Base-by-base conservation (phyloP, 2,329 filamentous ascomycete species). In the Diaporthe ilicicola region DNA sequence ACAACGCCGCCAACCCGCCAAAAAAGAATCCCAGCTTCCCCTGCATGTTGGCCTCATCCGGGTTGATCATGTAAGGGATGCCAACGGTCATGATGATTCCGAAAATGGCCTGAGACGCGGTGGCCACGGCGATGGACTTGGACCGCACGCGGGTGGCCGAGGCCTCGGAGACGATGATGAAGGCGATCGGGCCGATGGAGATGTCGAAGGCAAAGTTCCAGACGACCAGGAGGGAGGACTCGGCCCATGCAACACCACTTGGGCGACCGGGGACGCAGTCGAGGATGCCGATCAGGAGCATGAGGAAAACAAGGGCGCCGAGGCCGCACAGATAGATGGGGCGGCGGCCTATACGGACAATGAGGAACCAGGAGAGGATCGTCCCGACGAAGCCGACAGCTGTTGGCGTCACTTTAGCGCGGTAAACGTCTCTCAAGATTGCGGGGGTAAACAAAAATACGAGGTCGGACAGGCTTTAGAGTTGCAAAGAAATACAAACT, bases 121-220 rank as follows among this genome's bases (percentile, higher is more conserved):
- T 85, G 13, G 82, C 82, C 17, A 85, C 78, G 44, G 83, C 82
- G 32, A 84, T 84, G 1, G 81, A 84, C 78, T 84, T 84, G 22
- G 82, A 83, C 9, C 83, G 78, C 9, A 84, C 81, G 19, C 83
- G 80, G 1, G 82, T 84, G 19, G 83, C 82, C 1, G 82, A 84
- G 37, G 82, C 76, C 80, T 90, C 79, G 74, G 87, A 88, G 73
- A 90, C 86, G 74, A 89, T 86, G 65, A 90, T 78, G 69, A 91
- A 85, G 65, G 81, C 82, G 56, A 84, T 76, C 3, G 83, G 82
- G 0, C 87, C 88, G 22, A 89, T 79, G 0, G 85, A 86, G 12
- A 87, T 75, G 74, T 88, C 85, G 75, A 88, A 89, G 24, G 81
- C 78, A 32, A 86, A 83, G 24, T 85, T 86, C 80, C 84, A 88